Evolutionary conservation across 2,329 filamentous ascomycete species (phyloP).

Genomic region (Fusarium verticillioides): DNA sequence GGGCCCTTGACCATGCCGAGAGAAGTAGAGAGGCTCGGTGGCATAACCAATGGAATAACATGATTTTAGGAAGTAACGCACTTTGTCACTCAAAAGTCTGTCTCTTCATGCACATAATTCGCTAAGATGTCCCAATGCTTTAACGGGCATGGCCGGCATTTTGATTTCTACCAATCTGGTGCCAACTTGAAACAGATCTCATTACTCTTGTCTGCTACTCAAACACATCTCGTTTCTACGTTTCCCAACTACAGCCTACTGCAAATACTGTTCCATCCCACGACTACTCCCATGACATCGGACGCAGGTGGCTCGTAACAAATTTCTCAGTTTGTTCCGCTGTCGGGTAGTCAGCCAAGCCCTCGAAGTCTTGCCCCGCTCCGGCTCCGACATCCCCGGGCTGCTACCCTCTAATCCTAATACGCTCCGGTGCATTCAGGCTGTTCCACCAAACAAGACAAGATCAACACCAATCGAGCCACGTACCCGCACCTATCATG

Average conservation of each 20-base stretch:
- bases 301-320: too few species aligned
- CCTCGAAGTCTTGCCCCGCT: not conserved
- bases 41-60: not conserved
- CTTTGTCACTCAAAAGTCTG: accelerated
- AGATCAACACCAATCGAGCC: conserved; percentile 29
- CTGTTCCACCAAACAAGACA: conserved; percentile 1
- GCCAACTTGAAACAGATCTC: accelerated
- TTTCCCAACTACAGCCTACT: accelerated
- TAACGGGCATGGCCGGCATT: accelerated
- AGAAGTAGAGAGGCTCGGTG: not conserved
- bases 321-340: not conserved
- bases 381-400: conserved; percentile 32
- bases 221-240: accelerated
- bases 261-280: accelerated
- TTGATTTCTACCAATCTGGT: accelerated
- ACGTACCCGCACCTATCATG: conserved; percentile 33
- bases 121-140: too few species aligned
- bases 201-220: not conserved
- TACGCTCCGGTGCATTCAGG: not conserved
- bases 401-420: not conserved
- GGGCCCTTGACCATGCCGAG: not conserved
- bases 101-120: accelerated
- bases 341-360: not conserved
- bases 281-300: not conserved
- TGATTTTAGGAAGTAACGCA: accelerated